Evolutionary conservation across 768 basidiomycete genomes (phyloP).

Genomic region (Lactifluus rugatus): DNA sequence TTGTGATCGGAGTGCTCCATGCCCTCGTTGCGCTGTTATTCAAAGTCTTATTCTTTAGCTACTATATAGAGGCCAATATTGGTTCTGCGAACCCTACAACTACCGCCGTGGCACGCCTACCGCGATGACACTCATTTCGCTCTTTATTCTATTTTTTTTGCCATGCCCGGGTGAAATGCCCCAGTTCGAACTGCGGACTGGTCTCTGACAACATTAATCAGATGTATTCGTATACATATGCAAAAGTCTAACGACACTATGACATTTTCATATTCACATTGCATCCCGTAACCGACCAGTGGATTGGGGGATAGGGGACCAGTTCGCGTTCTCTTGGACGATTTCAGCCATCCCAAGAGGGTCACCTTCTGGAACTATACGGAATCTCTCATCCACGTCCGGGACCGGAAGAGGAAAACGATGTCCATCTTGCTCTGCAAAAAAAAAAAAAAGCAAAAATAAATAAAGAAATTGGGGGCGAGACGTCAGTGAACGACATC

Average conservation of each 20-base stretch:
- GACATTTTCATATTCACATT: neutral
- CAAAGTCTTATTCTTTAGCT: slow-evolving; percentile 68
- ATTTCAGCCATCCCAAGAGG: neutral
- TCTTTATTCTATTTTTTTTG: neutral
- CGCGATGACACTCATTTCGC: neutral
- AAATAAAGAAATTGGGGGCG: neutral
- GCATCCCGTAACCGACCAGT: neutral
- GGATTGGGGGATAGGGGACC: neutral
- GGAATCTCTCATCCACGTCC: slow-evolving; percentile 17
- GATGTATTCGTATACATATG: neutral
- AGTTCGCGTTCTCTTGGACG: neutral
- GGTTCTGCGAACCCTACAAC: slow-evolving; percentile 28
- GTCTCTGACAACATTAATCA: neutral
- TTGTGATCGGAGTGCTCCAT: slow-evolving; percentile 67
- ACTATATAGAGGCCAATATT: slow-evolving; percentile 38
- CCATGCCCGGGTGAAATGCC: neutral
- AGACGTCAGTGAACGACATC: neutral
- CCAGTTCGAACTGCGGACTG: neutral
- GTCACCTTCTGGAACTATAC: neutral
- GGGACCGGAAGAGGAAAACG: slow-evolving; percentile 16
- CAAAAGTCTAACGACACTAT: neutral
- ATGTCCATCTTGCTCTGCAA: slow-evolving; percentile 16
- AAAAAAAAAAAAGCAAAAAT: neutral
- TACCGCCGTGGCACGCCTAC: neutral
- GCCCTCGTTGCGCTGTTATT: slow-evolving; percentile 74